These are phyloP conservation scores for Calonectria hongkongensis DNA, from an alignment of 2,329 filamentous ascomycete species.

Conservation along the genomic window DNA sequence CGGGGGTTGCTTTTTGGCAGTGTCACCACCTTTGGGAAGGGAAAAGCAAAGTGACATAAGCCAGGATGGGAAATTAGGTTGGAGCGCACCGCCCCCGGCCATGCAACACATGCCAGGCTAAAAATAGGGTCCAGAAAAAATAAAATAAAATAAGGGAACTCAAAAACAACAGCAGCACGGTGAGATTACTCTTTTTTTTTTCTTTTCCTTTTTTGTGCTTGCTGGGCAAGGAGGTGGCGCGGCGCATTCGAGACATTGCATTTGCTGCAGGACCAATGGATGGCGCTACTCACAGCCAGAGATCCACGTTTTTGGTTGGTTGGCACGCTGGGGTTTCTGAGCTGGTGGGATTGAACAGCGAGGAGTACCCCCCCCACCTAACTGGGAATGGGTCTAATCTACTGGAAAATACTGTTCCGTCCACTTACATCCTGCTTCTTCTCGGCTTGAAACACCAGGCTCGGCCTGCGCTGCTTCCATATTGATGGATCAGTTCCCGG, in stretches of 20 bases:
- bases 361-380: background rate
- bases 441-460: no score
- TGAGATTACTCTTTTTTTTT: background rate
- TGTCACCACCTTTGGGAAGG: background rate
- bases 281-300: background rate
- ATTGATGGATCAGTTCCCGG: no score
- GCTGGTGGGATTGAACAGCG: background rate
- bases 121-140: background rate
- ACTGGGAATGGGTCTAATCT: background rate
- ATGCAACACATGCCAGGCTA: background rate
- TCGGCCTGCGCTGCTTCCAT: no score
- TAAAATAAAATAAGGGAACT: background rate
- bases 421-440: no score
- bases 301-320: background rate
- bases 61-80: conserved; percentile 4
- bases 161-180: background rate
- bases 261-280: background rate
- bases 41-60: conserved; percentile 20
- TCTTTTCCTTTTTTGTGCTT: background rate
- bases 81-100: background rate
- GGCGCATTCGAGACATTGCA: background rate
- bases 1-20: background rate
- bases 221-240: background rate
- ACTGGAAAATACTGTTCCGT: no score
- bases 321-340: background rate